phyloP scores from a whole-genome alignment of 139 green algal species.

The Picochlorum sp. region DNA sequence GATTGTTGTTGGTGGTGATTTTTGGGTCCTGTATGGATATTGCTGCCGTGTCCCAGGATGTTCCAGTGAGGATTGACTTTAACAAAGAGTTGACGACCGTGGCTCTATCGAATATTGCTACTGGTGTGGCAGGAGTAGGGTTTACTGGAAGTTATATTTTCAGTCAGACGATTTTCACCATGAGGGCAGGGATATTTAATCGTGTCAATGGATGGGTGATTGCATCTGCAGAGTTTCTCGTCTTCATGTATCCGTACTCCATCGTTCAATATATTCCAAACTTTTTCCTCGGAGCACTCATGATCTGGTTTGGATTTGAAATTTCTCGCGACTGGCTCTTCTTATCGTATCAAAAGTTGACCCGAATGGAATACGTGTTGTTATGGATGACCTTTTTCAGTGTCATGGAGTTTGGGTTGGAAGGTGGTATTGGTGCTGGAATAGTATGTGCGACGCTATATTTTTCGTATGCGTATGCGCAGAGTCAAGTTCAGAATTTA shows the following conservation, averaged over 20 bases:
- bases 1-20: conserved; percentile 60
- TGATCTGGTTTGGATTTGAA: conserved; percentile 71
- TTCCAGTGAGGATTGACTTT: conserved; percentile 54
- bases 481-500: conserved; percentile 31
- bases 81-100: conserved; percentile 55
- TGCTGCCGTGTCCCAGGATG: conserved; percentile 51
- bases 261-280: conserved; percentile 40
- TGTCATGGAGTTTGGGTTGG: conserved; percentile 53
- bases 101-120: conserved; percentile 54
- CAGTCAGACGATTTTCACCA: conserved; percentile 53
- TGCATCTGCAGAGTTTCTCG: conserved; percentile 35
- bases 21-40: conserved; percentile 67
- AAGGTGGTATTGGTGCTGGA: conserved; percentile 54
- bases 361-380: conserved; percentile 57
- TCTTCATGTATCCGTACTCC: conserved; percentile 61
- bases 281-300: conserved; percentile 59
- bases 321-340: conserved; percentile 62
- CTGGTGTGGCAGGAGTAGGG: conserved; percentile 43
- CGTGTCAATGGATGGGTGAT: conserved; percentile 41
- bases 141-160: conserved; percentile 54
- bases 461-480: conserved; percentile 61
- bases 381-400: conserved; percentile 54
- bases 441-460: conserved; percentile 56
- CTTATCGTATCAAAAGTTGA: conserved; percentile 43
- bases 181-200: conserved; percentile 34